Evolutionary conservation across 164 flowering plant genomes (phyloP), one percentile per base, ranked within the genome.

Genomic region (Chimonanthus praecox): DNA sequence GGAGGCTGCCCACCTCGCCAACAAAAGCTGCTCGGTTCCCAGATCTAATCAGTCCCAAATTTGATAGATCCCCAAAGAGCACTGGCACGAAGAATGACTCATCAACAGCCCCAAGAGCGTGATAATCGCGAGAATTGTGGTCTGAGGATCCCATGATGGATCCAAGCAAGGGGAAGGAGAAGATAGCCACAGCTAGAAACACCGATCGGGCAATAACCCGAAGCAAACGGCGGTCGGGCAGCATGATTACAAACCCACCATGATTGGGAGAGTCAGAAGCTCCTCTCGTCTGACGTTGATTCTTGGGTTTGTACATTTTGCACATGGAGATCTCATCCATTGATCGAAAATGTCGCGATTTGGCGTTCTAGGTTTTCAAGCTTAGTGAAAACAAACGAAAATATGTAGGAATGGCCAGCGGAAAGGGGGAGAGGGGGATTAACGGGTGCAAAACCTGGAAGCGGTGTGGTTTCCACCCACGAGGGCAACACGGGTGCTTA

Each of bases 381-480:
- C 43, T 68, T 11, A n/a, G 2, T 50, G 18, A n/a, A 70, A 18
- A 48, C 20, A 3, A 10, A 44, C 20, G 47, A 47, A n/a, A 64
- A 69, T 15, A 49, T 50, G 58, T 64, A 6, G 6, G 64, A 58
- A 47, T 21, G 51, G 21, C 60, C 48, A 63, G 44, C 54, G 18
- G 72, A 18, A 51, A 10, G 71, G 67, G 61, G 47, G 18, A 46
- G 45, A 72, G 69, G 48, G 49, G 5, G 18, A 6, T 77, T 94
- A 94, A 86, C 98, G 97, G 74, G 89, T 79, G 81, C 97, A 94
- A 77, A 94, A 94, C 76, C 98, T 84, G 77, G 97, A 82, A 46
- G 97, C 89, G 82, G 97, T 92, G 89, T 94, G 97, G 73, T 94
- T 94, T 68, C 98, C 98, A 90, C 98, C 97, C 92, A 90, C 88